Percentiles rank a stretch among this genome's conserved stretches.
These are phyloP conservation scores for Colletotrichum phormii DNA, from an alignment of 2,329 filamentous ascomycete genomes.

Conservation along the genomic window DNA sequence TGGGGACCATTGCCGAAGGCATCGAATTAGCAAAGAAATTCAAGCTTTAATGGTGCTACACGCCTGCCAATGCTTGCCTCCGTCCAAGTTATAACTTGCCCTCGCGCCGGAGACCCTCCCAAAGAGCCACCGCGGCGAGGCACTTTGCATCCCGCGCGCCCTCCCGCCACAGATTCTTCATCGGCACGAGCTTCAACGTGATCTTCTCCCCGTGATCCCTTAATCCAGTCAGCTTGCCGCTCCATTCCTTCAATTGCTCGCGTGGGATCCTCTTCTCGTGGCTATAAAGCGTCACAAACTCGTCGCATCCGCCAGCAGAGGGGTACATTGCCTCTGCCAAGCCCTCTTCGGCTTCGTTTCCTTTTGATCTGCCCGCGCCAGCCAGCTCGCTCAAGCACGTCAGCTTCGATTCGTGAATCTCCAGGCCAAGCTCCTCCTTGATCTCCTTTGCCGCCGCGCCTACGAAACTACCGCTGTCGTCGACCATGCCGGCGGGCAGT, in stretches of 20 bases:
- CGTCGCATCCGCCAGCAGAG: slow-evolving; percentile 70
- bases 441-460: slow-evolving; percentile 71
- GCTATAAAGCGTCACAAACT: slow-evolving; percentile 69
- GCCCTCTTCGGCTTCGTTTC: slow-evolving; percentile 45
- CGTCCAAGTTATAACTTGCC: slow-evolving; percentile 49
- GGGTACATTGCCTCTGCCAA: slow-evolving; percentile 66
- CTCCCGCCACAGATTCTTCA: slow-evolving; percentile 68
- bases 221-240: slow-evolving; percentile 67
- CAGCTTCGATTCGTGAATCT: slow-evolving; percentile 60
- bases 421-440: slow-evolving; percentile 68
- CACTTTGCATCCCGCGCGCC: slow-evolving; percentile 70
- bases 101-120: slow-evolving; percentile 65
- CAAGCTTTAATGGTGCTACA: slow-evolving; percentile 48
- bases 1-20: slow-evolving; percentile 82
- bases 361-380: slow-evolving; percentile 36
- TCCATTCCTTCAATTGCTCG: slow-evolving; percentile 64
- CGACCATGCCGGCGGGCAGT: slow-evolving; percentile 70
- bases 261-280: slow-evolving; percentile 65
- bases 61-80: neutral
- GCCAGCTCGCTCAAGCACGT: slow-evolving; percentile 65
- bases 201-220: slow-evolving; percentile 71
- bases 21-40: slow-evolving; percentile 76
- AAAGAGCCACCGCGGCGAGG: slow-evolving; percentile 69
- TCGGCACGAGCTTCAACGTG: slow-evolving; percentile 67
- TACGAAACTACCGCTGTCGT: slow-evolving; percentile 64